These are phyloP conservation scores for Thermomucor indicae-seudaticae DNA, from an alignment of 371 early-diverging fungal genomes.

Conservation along the genomic window DNA sequence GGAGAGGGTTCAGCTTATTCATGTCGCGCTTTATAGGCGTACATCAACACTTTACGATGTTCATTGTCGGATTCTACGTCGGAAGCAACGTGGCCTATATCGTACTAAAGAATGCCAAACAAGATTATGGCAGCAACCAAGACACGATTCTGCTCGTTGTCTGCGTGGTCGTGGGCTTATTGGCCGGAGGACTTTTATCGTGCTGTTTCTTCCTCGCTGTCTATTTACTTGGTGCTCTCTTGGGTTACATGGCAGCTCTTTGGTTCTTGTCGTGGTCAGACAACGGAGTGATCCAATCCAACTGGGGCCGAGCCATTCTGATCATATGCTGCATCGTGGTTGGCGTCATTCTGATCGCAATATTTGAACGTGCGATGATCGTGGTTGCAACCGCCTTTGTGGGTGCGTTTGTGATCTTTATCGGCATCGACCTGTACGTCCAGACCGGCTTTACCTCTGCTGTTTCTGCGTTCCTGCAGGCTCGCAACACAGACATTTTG, in stretches of 20 bases:
- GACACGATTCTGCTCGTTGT: constrained; percentile 53
- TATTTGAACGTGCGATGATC: constrained; percentile 48
- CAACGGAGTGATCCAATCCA: constrained; percentile 43
- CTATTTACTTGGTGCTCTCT: constrained; percentile 52
- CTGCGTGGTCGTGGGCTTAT: constrained; percentile 44
- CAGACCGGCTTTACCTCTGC: constrained; percentile 46
- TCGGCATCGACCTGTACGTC: constrained; percentile 56
- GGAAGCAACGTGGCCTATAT: constrained; percentile 52
- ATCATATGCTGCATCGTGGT: constrained; percentile 44
- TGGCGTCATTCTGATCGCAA: constrained; percentile 46
- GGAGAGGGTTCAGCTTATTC: constrained; percentile 2
- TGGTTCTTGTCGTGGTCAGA: constrained; percentile 54
- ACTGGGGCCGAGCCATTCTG: constrained; percentile 54
- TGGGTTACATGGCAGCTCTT: constrained; percentile 53
- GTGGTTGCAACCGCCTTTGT: constrained; percentile 52
- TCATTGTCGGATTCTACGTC: constrained; percentile 55
- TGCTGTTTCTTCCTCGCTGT: constrained; percentile 61
- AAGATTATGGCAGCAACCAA: constrained; percentile 37
- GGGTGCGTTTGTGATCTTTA: constrained; percentile 54
- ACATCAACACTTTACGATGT: constrained; percentile 56
- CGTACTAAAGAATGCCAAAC: constrained; percentile 46
- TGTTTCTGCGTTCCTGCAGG: constrained; percentile 28
- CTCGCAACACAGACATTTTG: constrained; percentile 11
- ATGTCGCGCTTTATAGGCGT: constrained; percentile 40
- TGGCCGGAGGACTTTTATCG: constrained; percentile 47